phyloP scores from a whole-genome alignment of 108 stramenopile species.

The Cyclotella sp. region DNA sequence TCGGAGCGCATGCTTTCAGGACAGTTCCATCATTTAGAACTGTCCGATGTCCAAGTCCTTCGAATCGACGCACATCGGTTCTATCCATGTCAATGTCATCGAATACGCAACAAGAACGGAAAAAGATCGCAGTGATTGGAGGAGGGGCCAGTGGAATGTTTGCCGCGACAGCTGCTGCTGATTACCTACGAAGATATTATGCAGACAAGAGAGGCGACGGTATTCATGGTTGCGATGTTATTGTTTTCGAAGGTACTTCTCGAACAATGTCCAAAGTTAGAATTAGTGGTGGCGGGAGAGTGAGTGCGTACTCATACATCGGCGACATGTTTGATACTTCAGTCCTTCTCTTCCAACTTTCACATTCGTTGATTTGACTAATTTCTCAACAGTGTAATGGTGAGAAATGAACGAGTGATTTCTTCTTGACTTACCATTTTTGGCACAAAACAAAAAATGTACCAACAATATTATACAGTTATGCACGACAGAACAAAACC shows the following conservation, averaged over 20 bases:
- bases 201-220: not conserved
- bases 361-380: not conserved
- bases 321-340: too few species aligned
- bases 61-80: too few species aligned
- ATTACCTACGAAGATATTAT: slow-evolving; percentile 15
- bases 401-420: not conserved
- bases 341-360: not conserved
- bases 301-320: slow-evolving; percentile 4
- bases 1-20: too few species aligned
- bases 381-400: slow-evolving; percentile 11
- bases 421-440: not conserved
- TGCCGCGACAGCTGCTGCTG: slow-evolving; percentile 59
- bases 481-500: slow-evolving; percentile 90
- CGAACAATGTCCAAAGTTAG: slow-evolving; percentile 88
- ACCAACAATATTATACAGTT: slow-evolving; percentile 20
- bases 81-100: too few species aligned
- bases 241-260: slow-evolving; percentile 85
- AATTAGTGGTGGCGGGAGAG: slow-evolving; percentile 92
- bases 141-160: slow-evolving; percentile 74
- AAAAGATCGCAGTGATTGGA: slow-evolving; percentile 60
- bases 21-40: too few species aligned
- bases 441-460: not conserved
- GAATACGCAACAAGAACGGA: not conserved
- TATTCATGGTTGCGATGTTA: slow-evolving; percentile 47
- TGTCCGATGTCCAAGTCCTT: too few species aligned